phyloP scores from a whole-genome alignment of 2,329 filamentous ascomycete species.

The Venturia effusa region DNA sequence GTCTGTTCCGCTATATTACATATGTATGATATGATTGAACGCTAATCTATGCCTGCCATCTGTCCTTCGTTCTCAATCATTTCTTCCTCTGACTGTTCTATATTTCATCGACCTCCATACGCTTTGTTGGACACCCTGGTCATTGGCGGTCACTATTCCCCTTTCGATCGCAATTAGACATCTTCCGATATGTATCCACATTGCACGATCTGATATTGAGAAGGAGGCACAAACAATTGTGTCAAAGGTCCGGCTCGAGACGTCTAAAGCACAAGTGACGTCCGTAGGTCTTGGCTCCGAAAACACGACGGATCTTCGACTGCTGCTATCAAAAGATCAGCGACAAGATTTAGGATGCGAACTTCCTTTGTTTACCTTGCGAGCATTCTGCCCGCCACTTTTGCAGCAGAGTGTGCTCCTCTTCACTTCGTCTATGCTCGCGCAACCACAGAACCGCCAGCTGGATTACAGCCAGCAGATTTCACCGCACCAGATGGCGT shows the following conservation, averaged over 20 bases:
- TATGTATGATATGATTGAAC: background rate
- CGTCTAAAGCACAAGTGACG: background rate
- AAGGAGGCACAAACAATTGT: background rate
- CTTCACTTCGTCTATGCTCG: constrained; percentile 6
- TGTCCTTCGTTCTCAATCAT: background rate
- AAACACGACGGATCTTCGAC: background rate
- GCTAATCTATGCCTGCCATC: background rate
- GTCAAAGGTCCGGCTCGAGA: background rate
- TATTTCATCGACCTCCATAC: background rate
- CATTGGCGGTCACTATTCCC: background rate
- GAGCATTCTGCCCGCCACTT: background rate
- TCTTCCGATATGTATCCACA: background rate
- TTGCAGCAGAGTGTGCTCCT: background rate
- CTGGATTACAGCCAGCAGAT: background rate
- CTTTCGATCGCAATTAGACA: background rate
- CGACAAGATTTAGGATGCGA: background rate
- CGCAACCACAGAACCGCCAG: constrained; percentile 5
- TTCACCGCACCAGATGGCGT: background rate
- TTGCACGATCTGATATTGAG: background rate
- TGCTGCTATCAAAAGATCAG: background rate
- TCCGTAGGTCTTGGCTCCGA: background rate
- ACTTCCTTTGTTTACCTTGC: background rate
- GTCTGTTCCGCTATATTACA: background rate
- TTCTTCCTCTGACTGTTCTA: background rate
- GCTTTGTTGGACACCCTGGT: background rate